Percentiles rank a stretch among this genome's conserved stretches.
These are phyloP conservation scores for Trichosanthes truncata DNA, from an alignment of 306 rosid species.

Conservation along the genomic window DNA sequence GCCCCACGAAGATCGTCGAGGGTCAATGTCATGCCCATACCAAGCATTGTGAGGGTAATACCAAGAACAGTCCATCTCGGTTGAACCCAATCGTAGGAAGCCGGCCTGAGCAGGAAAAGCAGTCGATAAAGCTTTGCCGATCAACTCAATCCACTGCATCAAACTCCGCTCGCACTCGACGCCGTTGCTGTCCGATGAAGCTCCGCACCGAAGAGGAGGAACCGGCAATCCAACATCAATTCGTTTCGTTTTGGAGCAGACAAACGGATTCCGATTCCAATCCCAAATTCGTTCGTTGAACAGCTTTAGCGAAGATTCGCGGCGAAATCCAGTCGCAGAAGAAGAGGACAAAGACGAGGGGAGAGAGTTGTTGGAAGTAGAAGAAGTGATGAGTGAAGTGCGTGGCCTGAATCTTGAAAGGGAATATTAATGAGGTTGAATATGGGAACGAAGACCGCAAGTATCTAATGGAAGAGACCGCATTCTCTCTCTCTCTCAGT, in stretches of 20 bases:
- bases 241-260: neutral
- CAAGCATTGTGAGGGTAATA: conserved; percentile 56
- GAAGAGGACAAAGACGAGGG: conserved; percentile 9
- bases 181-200: conserved; percentile 36
- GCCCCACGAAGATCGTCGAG: conserved; percentile 72
- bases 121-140: conserved; percentile 43
- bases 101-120: conserved; percentile 58
- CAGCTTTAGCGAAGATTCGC: neutral
- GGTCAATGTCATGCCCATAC: conserved; percentile 95
- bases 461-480: conserved; percentile 1
- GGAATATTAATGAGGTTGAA: neutral
- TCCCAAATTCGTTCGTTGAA: neutral
- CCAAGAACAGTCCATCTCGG: conserved; percentile 50
- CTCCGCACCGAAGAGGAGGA: conserved; percentile 35
- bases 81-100: conserved; percentile 56
- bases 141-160: conserved; percentile 44
- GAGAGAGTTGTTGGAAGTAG: neutral
- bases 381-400: neutral
- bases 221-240: neutral
- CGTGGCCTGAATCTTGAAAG: conserved; percentile 1
- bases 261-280: neutral
- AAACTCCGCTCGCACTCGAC: conserved; percentile 24
- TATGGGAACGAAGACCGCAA: neutral
- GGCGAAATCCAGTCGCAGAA: neutral
- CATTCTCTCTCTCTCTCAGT: neutral